Conservation (phyloP, 2,329 filamentous ascomycete genomes). For the Aspergillus nomiae region DNA sequence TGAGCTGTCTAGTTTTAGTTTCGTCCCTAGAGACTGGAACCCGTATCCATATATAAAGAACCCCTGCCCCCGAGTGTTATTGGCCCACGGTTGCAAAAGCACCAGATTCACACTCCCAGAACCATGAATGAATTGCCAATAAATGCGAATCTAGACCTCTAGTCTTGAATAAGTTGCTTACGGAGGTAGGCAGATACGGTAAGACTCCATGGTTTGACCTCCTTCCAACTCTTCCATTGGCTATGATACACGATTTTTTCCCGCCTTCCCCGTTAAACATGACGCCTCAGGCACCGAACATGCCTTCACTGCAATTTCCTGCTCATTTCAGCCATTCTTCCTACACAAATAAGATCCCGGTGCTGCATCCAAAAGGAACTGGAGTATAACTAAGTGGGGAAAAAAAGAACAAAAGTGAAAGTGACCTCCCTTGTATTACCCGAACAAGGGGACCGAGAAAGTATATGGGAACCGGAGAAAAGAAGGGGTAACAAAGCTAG, state of each 20-base stretch:
- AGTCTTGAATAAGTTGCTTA: neutral
- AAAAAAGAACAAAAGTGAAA: neutral
- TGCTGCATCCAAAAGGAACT: constrained; percentile 16
- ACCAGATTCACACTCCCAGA: neutral
- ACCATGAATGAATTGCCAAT: neutral
- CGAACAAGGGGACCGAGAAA: neutral
- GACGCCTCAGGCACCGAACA: neutral
- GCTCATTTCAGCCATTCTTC: constrained; percentile 4
- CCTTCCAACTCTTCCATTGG: constrained; percentile 7
- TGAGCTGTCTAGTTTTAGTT: neutral
- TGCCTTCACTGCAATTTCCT: constrained; percentile 4
- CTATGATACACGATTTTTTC: constrained; percentile 10
- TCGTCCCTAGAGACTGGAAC: neutral
- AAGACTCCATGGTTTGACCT: neutral
- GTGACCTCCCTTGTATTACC: neutral
- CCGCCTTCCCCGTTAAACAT: neutral
- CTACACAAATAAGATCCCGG: constrained; percentile 15
- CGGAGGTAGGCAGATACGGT: neutral
- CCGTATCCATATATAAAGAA: neutral
- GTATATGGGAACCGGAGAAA: constrained; percentile 6
- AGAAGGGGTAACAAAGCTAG: constrained; percentile 15
- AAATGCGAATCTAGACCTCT: neutral
- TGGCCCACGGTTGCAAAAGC: neutral
- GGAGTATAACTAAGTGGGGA: constrained; percentile 5
- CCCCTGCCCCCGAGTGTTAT: neutral